phyloP scores from a whole-genome alignment of 306 rosid species.

The Pyrus betulifolia region DNA sequence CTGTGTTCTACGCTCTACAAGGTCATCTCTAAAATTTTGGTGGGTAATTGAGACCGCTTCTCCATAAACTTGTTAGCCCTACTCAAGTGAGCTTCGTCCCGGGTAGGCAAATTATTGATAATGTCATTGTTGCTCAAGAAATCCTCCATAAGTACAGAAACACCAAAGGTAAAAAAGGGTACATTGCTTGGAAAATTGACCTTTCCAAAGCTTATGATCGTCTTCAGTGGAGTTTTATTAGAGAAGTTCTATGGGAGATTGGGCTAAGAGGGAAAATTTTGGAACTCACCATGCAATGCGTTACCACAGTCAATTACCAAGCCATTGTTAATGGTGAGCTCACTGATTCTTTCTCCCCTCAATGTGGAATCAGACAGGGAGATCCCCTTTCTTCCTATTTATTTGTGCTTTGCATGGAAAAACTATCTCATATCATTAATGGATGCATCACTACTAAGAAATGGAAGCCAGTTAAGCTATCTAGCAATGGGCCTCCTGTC shows the following conservation, averaged over 20 bases:
- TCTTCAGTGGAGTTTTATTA: background rate
- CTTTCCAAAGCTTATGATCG: background rate
- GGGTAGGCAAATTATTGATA: background rate
- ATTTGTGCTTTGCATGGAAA: background rate
- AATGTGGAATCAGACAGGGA: background rate
- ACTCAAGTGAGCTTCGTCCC: background rate
- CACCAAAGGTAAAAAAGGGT: background rate
- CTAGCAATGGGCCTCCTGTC: background rate
- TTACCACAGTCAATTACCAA: background rate
- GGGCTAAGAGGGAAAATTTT: background rate
- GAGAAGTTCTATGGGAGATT: background rate
- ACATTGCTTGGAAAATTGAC: background rate
- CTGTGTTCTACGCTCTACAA: background rate
- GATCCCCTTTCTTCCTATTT: background rate
- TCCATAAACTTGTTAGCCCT: background rate
- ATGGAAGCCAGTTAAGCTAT: background rate
- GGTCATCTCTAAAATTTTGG: background rate
- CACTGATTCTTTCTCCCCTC: background rate
- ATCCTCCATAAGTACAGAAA: background rate
- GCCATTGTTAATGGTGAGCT: background rate
- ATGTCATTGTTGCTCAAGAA: background rate
- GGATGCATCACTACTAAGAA: background rate
- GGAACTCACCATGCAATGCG: background rate
- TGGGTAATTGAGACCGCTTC: background rate
- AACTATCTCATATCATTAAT: background rate